phyloP scores from a whole-genome alignment of 1,284 basidiomycete species.

The Marasmius sp. region DNA sequence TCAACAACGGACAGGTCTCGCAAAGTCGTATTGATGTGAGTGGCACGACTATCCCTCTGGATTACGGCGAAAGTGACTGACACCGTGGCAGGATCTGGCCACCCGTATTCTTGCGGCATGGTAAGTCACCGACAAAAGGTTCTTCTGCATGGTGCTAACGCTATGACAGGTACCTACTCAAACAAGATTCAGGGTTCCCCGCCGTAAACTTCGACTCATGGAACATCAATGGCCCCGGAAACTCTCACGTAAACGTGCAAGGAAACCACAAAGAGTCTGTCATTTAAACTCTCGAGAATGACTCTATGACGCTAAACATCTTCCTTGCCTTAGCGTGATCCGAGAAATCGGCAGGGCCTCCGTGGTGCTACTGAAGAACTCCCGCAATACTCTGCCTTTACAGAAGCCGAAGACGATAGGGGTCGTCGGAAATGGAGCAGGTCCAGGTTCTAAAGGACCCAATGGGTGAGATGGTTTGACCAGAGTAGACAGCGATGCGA shows the following conservation, averaged over 20 bases:
- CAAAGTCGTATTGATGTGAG: conserved; percentile 48
- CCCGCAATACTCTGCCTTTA: conserved; percentile 56
- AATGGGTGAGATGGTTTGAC: conserved; percentile 46
- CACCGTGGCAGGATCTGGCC: conserved; percentile 52
- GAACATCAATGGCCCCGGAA: conserved; percentile 35
- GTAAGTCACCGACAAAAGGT: conserved; percentile 23
- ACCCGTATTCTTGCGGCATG: conserved; percentile 63
- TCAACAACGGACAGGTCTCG: conserved; percentile 53
- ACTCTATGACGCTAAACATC: not conserved
- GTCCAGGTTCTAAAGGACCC: conserved; percentile 53
- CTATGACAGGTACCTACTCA: conserved; percentile 48
- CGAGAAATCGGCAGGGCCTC: conserved; percentile 69
- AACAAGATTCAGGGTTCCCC: conserved; percentile 61
- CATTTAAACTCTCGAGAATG: not conserved
- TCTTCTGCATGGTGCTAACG: not conserved
- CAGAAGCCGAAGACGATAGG: conserved; percentile 49
- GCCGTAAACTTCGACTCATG: conserved; percentile 43
- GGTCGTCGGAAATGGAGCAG: conserved; percentile 65
- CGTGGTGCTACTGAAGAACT: conserved; percentile 77
- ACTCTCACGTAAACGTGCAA: conserved; percentile 63
- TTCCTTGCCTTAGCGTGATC: conserved; percentile 44
- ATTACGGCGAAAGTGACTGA: conserved; percentile 11
- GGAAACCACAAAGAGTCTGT: conserved; percentile 55
- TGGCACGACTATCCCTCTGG: not conserved
- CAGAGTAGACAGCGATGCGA: not conserved